Conservation (phyloP, 73 alveolate species). For the Paraurostyla sp. region DNA sequence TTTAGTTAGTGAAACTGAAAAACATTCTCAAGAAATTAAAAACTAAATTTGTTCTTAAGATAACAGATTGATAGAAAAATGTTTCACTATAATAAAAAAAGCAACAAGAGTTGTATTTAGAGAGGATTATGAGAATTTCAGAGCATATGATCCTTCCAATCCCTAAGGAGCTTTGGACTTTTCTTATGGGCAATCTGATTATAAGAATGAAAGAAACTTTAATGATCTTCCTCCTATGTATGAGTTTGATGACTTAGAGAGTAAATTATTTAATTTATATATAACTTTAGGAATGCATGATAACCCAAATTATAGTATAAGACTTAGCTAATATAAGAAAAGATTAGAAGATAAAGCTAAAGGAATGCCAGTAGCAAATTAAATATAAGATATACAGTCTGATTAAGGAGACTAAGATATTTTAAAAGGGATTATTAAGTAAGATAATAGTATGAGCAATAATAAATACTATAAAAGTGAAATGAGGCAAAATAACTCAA, state of each 20-base stretch:
- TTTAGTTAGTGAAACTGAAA: not conserved
- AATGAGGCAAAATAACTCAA: not conserved
- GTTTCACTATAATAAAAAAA: not conserved
- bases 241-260: slow-evolving; percentile 1
- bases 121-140: slow-evolving; percentile 14
- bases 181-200: not conserved
- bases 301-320: slow-evolving; percentile 8
- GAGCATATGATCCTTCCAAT: not conserved
- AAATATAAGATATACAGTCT: no score
- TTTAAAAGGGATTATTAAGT: no score
- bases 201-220: not conserved
- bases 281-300: slow-evolving; percentile 28
- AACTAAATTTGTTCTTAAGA: not conserved
- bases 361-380: slow-evolving; percentile 14
- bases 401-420: no score
- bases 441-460: no score
- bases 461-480: no score
- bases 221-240: slow-evolving; percentile 36
- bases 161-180: slow-evolving; percentile 7
- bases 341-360: not conserved
- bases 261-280: not conserved
- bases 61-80: slow-evolving; percentile 11
- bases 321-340: not conserved
- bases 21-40: slow-evolving; percentile 9
- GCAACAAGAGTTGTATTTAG: slow-evolving; percentile 6